phyloP scores from a whole-genome alignment of 768 basidiomycete genomes.

The Thelephora ganbajun region DNA sequence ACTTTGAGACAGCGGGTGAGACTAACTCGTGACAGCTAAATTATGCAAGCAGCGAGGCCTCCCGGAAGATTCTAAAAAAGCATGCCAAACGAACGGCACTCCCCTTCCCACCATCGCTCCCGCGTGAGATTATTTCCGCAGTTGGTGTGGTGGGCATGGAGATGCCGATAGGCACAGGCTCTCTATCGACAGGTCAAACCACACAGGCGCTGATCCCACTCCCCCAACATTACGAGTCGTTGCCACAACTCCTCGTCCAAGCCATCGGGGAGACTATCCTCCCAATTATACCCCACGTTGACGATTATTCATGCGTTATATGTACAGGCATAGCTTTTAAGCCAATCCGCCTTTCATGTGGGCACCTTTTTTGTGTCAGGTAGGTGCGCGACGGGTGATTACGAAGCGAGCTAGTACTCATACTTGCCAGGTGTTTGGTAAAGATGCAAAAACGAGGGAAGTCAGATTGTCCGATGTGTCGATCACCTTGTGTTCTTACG shows the following conservation, averaged over 20 bases:
- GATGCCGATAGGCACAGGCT: neutral
- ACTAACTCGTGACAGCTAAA: conserved; percentile 48
- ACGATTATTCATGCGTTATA: conserved; percentile 80
- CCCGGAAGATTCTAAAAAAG: conserved; percentile 89
- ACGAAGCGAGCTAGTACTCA: too few relatives aligned
- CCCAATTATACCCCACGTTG: conserved; percentile 65
- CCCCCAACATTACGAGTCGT: conserved; percentile 16
- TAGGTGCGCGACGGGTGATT: conserved; percentile 11
- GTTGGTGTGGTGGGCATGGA: neutral
- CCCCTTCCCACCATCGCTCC: conserved; percentile 37
- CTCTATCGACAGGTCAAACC: too few relatives aligned
- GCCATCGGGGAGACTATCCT: conserved; percentile 72
- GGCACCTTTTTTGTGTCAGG: conserved; percentile 68
- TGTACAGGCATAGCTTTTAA: conserved; percentile 89
- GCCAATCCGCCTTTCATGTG: conserved; percentile 70
- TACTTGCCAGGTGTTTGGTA: conserved; percentile 44
- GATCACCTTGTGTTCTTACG: conserved; percentile 58
- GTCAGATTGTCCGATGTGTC: conserved; percentile 73
- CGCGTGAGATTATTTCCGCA: conserved; percentile 7
- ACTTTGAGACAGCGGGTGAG: neutral
- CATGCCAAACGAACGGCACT: conserved; percentile 83
- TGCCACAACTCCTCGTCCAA: conserved; percentile 60
- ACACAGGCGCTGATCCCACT: too few relatives aligned
- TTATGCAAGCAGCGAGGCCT: conserved; percentile 75
- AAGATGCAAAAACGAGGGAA: conserved; percentile 82